Percentiles rank a stretch among this genome's conserved stretches.
Conservation (phyloP, 306 rosid species). For the Ochetophila trinervis region DNA sequence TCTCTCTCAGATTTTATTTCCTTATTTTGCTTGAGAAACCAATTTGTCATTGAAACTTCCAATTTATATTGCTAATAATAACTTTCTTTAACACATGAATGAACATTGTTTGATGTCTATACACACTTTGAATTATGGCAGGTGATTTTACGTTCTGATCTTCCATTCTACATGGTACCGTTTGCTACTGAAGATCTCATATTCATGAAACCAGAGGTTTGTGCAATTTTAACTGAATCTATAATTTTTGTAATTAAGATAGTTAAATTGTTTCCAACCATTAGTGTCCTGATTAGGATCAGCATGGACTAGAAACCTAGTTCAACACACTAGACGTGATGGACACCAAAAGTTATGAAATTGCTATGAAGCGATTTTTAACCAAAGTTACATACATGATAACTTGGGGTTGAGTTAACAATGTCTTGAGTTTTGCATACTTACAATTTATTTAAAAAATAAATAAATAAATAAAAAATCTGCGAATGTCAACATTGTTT, state of each 20-base stretch:
- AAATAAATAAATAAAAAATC: too few species aligned
- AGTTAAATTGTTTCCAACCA: background rate
- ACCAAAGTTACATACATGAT: too few species aligned
- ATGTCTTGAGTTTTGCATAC: too few species aligned
- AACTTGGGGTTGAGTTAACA: too few species aligned
- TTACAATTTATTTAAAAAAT: too few species aligned
- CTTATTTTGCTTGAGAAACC: too few species aligned
- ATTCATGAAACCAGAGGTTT: slow-evolving; percentile 81
- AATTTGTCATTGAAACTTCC: background rate
- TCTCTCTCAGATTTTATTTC: too few species aligned
- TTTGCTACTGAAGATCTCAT: slow-evolving; percentile 53
- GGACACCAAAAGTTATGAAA: background rate
- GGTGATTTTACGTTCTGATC: slow-evolving; percentile 87
- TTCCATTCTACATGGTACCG: slow-evolving; percentile 93
- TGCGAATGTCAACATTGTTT: background rate
- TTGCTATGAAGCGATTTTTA: too few species aligned
- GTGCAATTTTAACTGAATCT: slow-evolving; percentile 22
- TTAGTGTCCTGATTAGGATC: background rate
- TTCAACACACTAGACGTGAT: background rate
- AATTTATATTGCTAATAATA: background rate
- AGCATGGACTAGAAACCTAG: background rate
- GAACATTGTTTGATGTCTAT: too few species aligned
- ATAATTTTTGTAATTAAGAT: background rate
- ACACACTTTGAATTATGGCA: slow-evolving; percentile 29
- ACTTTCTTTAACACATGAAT: too few species aligned